phyloP scores from a whole-genome alignment of 225 moss, liverwort and hornwort genomes.

The Physcomitrium patens region DNA sequence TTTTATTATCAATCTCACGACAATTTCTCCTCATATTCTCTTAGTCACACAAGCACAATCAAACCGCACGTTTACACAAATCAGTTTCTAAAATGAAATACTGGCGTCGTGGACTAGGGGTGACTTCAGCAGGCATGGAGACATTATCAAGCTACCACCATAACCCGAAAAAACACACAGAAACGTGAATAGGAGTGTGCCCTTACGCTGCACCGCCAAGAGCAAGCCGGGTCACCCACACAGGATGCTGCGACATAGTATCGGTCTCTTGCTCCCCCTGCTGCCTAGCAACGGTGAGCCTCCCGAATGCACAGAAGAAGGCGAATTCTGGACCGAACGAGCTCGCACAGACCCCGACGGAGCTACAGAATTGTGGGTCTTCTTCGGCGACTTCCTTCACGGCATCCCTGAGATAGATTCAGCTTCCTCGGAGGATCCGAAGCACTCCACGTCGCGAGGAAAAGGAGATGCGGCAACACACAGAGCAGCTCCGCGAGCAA shows the following conservation, averaged over 20 bases:
- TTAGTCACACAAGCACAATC: too few species aligned
- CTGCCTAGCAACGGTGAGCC: background rate
- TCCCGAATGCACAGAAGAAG: background rate
- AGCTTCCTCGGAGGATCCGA: too few species aligned
- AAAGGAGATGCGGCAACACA: too few species aligned
- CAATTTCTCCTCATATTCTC: background rate
- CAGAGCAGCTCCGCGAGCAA: too few species aligned
- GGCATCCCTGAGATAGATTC: too few species aligned
- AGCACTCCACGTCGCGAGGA: too few species aligned
- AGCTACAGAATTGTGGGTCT: too few species aligned
- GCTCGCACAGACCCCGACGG: background rate
- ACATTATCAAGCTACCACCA: background rate
- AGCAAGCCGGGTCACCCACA: conserved; percentile 36
- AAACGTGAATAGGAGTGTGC: background rate
- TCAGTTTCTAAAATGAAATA: too few species aligned
- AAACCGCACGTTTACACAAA: too few species aligned
- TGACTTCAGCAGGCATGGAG: conserved; percentile 1
- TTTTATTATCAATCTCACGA: too few species aligned
- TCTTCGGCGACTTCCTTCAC: too few species aligned
- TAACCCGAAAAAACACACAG: background rate
- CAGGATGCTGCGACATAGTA: conserved; percentile 33
- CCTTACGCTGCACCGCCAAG: conserved; percentile 38
- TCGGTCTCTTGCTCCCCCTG: background rate
- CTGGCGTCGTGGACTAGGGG: background rate
- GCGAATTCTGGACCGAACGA: background rate